Conservation (phyloP, 2,329 filamentous ascomycete genomes). For the Xenoacremonium recifei region DNA sequence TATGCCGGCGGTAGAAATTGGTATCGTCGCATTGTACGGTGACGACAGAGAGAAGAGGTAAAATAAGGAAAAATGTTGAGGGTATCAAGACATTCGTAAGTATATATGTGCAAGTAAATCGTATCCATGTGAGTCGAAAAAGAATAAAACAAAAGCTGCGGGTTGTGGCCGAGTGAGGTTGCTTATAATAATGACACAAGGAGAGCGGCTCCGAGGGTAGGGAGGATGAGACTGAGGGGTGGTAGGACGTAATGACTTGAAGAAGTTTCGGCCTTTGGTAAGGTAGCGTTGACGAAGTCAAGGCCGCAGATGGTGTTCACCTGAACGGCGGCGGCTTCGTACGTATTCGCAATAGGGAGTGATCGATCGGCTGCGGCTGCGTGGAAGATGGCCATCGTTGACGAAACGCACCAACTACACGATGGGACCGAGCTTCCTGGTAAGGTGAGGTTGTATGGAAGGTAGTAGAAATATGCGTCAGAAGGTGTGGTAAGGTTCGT, state of each 20-base stretch:
- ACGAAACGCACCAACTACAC: slow-evolving; percentile 73
- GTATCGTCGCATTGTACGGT: background rate
- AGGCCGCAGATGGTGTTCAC: slow-evolving; percentile 67
- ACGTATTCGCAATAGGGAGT: slow-evolving; percentile 67
- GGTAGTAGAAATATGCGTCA: slow-evolving; percentile 80
- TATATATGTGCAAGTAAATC: slow-evolving; percentile 13
- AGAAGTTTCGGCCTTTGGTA: slow-evolving; percentile 37
- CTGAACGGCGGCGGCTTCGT: slow-evolving; percentile 67
- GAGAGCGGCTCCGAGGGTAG: slow-evolving; percentile 15
- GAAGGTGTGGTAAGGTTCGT: slow-evolving; percentile 70
- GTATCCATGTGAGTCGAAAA: slow-evolving; percentile 6
- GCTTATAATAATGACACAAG: slow-evolving; percentile 18
- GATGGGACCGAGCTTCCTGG: slow-evolving; percentile 66
- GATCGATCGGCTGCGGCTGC: slow-evolving; percentile 63
- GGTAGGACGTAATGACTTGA: slow-evolving; percentile 12
- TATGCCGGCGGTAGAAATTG: background rate
- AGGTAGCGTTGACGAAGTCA: slow-evolving; percentile 55
- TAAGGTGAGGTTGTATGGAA: slow-evolving; percentile 74
- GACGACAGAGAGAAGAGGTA: slow-evolving; percentile 3
- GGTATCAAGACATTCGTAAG: slow-evolving; percentile 27
- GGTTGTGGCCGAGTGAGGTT: background rate
- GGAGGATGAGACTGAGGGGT: slow-evolving; percentile 12
- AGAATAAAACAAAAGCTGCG: background rate
- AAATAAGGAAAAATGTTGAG: slow-evolving; percentile 10
- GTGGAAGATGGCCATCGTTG: slow-evolving; percentile 81